Conservation (phyloP, 257 asterid genomes). For the Lycium barbarum region DNA sequence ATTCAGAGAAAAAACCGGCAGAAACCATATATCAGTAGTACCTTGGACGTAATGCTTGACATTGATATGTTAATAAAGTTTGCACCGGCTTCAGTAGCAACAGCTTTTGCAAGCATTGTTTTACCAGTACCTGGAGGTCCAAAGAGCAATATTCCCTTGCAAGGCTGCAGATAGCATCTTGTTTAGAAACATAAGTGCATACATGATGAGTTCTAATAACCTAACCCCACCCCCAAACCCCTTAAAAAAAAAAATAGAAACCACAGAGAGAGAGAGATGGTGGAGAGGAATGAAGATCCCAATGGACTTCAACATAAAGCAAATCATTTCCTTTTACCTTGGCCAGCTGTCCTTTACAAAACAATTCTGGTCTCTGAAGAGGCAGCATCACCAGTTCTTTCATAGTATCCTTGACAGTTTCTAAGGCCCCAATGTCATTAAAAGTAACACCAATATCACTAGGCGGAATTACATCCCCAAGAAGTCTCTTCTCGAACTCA, state of each 20-base stretch:
- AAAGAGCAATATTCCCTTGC: conserved; percentile 92
- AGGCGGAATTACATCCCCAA: conserved; percentile 83
- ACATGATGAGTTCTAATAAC: neutral
- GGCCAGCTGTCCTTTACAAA: conserved; percentile 87
- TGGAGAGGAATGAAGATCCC: neutral
- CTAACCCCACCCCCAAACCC: neutral
- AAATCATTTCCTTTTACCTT: conserved; percentile 52
- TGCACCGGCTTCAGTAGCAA: conserved; percentile 95
- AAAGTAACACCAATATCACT: conserved; percentile 88
- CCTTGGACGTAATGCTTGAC: conserved; percentile 94
- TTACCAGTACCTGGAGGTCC: conserved; percentile 96
- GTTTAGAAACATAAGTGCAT: conserved; percentile 30
- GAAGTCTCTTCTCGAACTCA: conserved; percentile 85
- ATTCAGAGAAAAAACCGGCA: conserved; percentile 21
- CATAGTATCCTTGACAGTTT: conserved; percentile 87
- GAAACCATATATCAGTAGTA: conserved; percentile 35
- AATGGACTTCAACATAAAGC: neutral
- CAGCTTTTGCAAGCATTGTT: conserved; percentile 96
- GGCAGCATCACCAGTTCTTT: conserved; percentile 95
- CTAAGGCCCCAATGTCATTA: conserved; percentile 89
- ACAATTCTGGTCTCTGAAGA: conserved; percentile 85
- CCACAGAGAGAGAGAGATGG: neutral
- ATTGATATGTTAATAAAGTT: conserved; percentile 88
- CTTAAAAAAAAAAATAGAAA: neutral
- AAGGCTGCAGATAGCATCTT: conserved; percentile 64